Percentiles rank a stretch among this genome's conserved stretches.
Evolutionary conservation across 768 basidiomycete genomes (phyloP).

Genomic region (Trametes villosa): DNA sequence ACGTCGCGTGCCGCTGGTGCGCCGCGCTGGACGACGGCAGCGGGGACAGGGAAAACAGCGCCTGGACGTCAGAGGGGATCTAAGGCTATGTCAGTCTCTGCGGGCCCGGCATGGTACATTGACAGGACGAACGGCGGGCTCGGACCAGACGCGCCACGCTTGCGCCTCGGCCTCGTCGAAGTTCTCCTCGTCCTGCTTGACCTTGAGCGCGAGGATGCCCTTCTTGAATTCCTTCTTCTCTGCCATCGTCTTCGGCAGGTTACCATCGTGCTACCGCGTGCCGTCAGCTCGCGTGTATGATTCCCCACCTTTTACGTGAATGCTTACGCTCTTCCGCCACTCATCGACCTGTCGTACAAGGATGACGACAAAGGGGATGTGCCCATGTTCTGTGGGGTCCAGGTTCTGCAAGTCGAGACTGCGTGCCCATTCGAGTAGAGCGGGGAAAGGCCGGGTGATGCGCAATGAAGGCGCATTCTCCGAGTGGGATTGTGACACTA

Average conservation of each 20-base stretch:
- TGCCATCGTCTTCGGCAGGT: constrained; percentile 52
- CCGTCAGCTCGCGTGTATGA: background rate
- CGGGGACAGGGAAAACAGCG: constrained; percentile 66
- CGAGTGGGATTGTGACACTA: constrained; percentile 38
- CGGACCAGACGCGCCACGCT: constrained; percentile 80
- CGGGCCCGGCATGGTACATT: background rate
- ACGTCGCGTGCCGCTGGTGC: constrained; percentile 47
- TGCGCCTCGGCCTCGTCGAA: constrained; percentile 94
- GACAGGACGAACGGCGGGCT: constrained; percentile 44
- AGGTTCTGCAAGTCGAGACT: constrained; percentile 74
- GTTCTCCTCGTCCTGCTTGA: constrained; percentile 92
- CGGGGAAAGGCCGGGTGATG: constrained; percentile 88
- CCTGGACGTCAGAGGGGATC: constrained; percentile 70
- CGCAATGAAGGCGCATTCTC: constrained; percentile 73
- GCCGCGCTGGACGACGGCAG: constrained; percentile 42
- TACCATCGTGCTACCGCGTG: constrained; percentile 64
- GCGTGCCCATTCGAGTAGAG: constrained; percentile 72
- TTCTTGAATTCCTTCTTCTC: constrained; percentile 85
- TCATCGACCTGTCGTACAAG: constrained; percentile 81
- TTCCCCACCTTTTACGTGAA: background rate
- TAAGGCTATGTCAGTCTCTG: constrained; percentile 20
- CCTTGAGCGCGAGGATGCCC: constrained; percentile 59
- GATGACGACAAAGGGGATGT: constrained; percentile 89
- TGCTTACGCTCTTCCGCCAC: constrained; percentile 72
- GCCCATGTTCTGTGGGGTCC: constrained; percentile 88